Evolutionary conservation across 2,329 filamentous ascomycete species (phyloP), one percentile per base, ranked within the genome.

Genomic region (Pseudogymnoascus pannorum): DNA sequence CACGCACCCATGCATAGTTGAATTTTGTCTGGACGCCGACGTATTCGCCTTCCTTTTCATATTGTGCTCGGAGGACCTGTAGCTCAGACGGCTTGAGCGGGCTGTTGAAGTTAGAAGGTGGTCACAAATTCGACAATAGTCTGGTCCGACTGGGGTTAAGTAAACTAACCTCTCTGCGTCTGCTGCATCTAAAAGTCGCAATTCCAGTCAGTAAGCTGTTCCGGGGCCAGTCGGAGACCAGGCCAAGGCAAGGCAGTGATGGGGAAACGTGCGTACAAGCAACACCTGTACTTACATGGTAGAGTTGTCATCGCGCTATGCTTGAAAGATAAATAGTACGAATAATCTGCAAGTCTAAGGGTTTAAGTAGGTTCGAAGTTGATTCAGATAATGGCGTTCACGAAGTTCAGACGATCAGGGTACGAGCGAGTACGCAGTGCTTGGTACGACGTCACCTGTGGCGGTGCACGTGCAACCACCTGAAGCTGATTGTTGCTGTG

Each of bases 21-120:
- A 99, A 99, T 75, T 97, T 97, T 64, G 94, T 99, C 76, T 99
- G 94, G 40, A 99, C 85, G 63, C 93, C 92, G 64, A 96, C 93
- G 80, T 96, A 95, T 71, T 96, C 91, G 68, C 93, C 94, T 78
- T 99, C 94, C 74, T 96, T 96, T 74, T 97, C 93, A 74, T 94
- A 99, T 75, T 99, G 94, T 64, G 90, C 82, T 66, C 93, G 90
- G 60, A 99, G 83, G 65, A 97, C 94, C 75, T 92, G 87, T 64
- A 99, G 87, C 77, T 99, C 94, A 58, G 91, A 89, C 61, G 91
- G 86, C 77, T 94, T 95, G 65, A 99, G 83, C 68, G 94, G 90
- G 73, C 91, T 94, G 68, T n/a, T 29, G 5, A 51, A 44, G 63
- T 72, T 66, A 68, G 61, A 54, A 12, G 26, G n/a, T 2, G 48